Base-by-base conservation (phyloP, 257 asterid genomes). In the Lycium ferocissimum region DNA sequence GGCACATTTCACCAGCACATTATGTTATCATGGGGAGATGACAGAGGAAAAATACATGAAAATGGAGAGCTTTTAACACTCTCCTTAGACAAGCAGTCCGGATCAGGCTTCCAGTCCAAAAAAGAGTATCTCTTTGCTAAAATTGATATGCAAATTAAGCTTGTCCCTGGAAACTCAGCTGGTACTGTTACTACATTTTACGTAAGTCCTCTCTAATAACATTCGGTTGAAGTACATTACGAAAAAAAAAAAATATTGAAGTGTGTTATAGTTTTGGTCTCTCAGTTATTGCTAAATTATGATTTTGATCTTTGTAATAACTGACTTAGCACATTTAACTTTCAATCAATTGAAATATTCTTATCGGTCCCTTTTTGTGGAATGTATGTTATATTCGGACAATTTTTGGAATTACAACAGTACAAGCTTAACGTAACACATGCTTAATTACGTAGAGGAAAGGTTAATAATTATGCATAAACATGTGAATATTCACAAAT, bases 111-210 rank as follows among this genome's bases (percentile, higher is more conserved):
- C 80, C 95, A 94, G 59, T 95, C 98, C 1, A 90, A 91, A 85
- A 94, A 91, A 85, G 94, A 93, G 61, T 87, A 91, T 53, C 83
- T 93, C 13, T 95, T 92, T 9, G 97, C 89, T 20, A 91, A 89
- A 86, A 89, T 95, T 9, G 95, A 95, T 12, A 94, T 95, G 94
- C 93, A 91, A 63, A 92, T 95, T 82, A 95, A 95, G 88, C 98
- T 94, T 35, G 89, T 95, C 62, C 92, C 95, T 0, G 98, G 98
- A 6, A 85, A 95, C 62, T 91, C 98, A 9, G 98, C 98, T 1
- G 98, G 98, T 87, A 95, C 98, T 0, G 95, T 95, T 90, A 93
- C 98, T n/a, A 94, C 98, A 15, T 95, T 92, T 49, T 95, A 95
- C 54, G 98, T 95, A 89, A 92, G 95, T 13, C 7, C 62, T 53